Evolutionary conservation across 2,329 filamentous ascomycete species (phyloP).

Genomic region (Seiridium cupressi): DNA sequence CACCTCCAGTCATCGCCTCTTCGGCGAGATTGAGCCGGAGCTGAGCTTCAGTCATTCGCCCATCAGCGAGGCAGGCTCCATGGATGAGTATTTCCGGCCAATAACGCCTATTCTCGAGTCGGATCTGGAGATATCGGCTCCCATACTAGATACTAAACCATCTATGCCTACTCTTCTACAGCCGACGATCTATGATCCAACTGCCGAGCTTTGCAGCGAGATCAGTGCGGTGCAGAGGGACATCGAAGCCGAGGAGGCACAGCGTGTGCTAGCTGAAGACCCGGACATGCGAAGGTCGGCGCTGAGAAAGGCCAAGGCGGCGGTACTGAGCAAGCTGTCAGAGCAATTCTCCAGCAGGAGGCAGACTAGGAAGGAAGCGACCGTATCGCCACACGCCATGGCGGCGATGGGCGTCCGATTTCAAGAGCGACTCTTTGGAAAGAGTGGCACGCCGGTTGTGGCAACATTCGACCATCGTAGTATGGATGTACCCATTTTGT

Average conservation of each 20-base stretch:
- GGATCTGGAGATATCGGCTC: constrained; percentile 41
- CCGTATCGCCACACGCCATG: constrained; percentile 17
- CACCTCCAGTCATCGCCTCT: constrained; percentile 4
- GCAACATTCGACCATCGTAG: constrained; percentile 34
- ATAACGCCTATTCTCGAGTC: constrained; percentile 19
- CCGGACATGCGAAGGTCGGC: constrained; percentile 52
- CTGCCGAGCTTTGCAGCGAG: constrained; percentile 36
- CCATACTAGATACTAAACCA: constrained; percentile 46
- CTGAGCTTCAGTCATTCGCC: constrained; percentile 28
- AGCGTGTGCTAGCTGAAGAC: constrained; percentile 57
- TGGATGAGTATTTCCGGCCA: constrained; percentile 29
- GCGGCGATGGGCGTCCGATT: constrained; percentile 34
- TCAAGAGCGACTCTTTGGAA: constrained; percentile 41
- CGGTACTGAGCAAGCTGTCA: constrained; percentile 55
- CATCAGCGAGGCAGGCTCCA: constrained; percentile 23
- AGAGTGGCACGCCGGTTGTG: constrained; percentile 19
- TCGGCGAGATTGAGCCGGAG: constrained; percentile 22
- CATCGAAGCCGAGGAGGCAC: constrained; percentile 53
- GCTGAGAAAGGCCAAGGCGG: constrained; percentile 57
- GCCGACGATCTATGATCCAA: constrained; percentile 56
- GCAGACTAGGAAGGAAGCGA: constrained; percentile 21
- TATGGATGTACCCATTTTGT: constrained; percentile 61
- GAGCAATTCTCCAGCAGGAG: constrained; percentile 42
- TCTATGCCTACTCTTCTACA: constrained; percentile 50
- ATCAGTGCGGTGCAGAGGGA: constrained; percentile 59